Percentiles rank a stretch among this genome's conserved stretches.
These are phyloP conservation scores for Vitellaria paradoxa DNA, from an alignment of 179 eudicot species.

Conservation along the genomic window DNA sequence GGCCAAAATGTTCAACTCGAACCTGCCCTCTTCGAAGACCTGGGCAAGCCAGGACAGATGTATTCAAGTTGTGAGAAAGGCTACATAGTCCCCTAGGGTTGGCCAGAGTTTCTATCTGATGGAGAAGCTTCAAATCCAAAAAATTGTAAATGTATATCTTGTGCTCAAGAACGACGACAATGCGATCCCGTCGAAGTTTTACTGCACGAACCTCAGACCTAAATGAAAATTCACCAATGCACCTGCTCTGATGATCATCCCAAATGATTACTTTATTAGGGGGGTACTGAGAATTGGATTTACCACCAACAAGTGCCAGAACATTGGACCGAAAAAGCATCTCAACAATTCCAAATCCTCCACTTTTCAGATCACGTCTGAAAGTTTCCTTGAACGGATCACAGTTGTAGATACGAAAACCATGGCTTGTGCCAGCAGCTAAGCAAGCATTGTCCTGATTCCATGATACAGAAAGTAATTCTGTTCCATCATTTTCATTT, in stretches of 20 bases:
- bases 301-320: constrained; percentile 90
- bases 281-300: constrained; percentile 73
- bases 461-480: constrained; percentile 78
- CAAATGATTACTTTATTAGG: constrained; percentile 91
- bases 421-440: constrained; percentile 84
- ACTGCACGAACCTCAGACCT: constrained; percentile 93
- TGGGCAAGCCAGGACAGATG: constrained; percentile 88
- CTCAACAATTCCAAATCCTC: constrained; percentile 88
- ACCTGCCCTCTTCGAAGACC: constrained; percentile 89
- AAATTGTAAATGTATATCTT: constrained; percentile 88
- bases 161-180: constrained; percentile 92
- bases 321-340: constrained; percentile 92
- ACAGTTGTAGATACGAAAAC: constrained; percentile 89
- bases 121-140: constrained; percentile 80
- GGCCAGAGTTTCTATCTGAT: constrained; percentile 85
- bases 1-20: constrained; percentile 92
- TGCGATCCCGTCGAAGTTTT: constrained; percentile 79
- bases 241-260: constrained; percentile 98
- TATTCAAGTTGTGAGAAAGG: constrained; percentile 76
- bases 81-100: constrained; percentile 93
- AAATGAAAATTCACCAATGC: constrained; percentile 94
- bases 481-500: constrained; percentile 55
- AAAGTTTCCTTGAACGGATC: constrained; percentile 93
- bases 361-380: constrained; percentile 84
- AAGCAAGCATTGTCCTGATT: constrained; percentile 95